Evolutionary conservation across 768 basidiomycete genomes (phyloP).

Genomic region (Cystofilobasidium ferigula): DNA sequence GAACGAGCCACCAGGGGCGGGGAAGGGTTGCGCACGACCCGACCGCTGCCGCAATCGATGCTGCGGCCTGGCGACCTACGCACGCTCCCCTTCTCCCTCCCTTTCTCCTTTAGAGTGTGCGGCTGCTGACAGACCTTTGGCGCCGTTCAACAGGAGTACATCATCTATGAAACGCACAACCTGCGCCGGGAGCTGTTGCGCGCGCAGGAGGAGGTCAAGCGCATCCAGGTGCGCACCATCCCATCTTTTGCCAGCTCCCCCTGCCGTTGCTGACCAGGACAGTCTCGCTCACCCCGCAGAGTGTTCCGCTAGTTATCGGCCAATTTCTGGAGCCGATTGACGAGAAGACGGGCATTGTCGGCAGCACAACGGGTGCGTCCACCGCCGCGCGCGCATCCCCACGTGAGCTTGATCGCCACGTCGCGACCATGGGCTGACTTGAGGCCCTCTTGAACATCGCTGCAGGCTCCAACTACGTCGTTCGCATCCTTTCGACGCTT

Average conservation of each 20-base stretch:
- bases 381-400: neutral
- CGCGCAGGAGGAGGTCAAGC: conserved; percentile 98
- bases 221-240: conserved; percentile 46
- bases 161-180: conserved; percentile 97
- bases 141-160: conserved; percentile 60
- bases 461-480: conserved; percentile 89
- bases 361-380: conserved; percentile 62
- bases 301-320: conserved; percentile 95
- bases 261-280: neutral
- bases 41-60: no score
- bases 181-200: conserved; percentile 95
- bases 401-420: no score
- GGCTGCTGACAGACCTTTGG: neutral
- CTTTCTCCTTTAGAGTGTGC: no score
- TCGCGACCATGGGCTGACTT: no score
- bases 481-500: conserved; percentile 88
- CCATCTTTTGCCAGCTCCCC: neutral
- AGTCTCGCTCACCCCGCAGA: conserved; percentile 45
- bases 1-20: no score
- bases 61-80: no score
- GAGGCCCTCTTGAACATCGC: neutral
- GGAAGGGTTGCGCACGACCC: no score
- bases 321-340: conserved; percentile 99
- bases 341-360: conserved; percentile 91
- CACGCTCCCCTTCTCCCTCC: neutral